phyloP scores from a whole-genome alignment of 176 grass and related monocot genomes.

The Carex scoparia region DNA sequence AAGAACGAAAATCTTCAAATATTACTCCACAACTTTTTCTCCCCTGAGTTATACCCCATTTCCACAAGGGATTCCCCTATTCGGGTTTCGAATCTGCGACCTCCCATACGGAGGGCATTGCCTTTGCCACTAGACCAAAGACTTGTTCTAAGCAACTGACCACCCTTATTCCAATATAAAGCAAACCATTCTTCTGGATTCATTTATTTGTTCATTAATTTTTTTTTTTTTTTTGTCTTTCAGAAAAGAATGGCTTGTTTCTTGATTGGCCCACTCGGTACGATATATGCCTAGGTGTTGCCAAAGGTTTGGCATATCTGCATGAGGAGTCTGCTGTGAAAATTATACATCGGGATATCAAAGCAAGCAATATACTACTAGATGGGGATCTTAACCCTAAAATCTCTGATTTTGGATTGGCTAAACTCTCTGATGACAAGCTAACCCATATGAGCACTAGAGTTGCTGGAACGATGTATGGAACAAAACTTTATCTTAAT shows the following conservation, averaged over 20 bases:
- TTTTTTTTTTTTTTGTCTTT: neutral
- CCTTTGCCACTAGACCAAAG: no score
- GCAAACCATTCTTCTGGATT: neutral
- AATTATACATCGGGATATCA: conserved; percentile 92
- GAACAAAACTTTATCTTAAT: neutral
- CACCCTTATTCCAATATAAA: neutral
- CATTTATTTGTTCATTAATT: neutral
- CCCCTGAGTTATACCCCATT: neutral
- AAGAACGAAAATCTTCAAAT: neutral
- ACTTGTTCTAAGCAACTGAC: neutral
- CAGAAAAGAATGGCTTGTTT: conserved; percentile 45
- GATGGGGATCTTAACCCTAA: conserved; percentile 66
- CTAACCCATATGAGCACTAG: conserved; percentile 83
- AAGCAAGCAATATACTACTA: conserved; percentile 95
- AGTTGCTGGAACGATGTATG: conserved; percentile 90
- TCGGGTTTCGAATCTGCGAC: no score
- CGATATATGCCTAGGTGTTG: conserved; percentile 66
- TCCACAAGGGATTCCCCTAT: no score
- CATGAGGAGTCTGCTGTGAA: conserved; percentile 65
- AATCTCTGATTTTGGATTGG: conserved; percentile 89
- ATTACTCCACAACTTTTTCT: neutral
- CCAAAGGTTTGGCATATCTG: conserved; percentile 73
- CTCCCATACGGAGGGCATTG: no score
- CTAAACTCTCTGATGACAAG: conserved; percentile 62
- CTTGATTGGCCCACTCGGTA: conserved; percentile 69